Percentiles rank a stretch among this genome's conserved stretches.
phyloP scores from a whole-genome alignment of 176 grass and related monocot genomes.

The Aegilops speltoides region DNA sequence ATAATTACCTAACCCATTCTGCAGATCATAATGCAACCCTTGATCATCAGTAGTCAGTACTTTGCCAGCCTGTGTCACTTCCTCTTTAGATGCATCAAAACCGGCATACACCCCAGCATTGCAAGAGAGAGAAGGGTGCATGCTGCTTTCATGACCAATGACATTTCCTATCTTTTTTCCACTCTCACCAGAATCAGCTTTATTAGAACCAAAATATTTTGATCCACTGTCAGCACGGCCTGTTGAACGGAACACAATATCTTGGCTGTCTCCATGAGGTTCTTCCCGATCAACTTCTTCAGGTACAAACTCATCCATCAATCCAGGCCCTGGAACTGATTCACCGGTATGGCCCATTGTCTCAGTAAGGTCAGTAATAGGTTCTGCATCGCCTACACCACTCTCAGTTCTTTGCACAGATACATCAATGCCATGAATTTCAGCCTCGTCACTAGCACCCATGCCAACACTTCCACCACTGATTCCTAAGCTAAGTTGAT shows the following conservation, averaged over 20 bases:
- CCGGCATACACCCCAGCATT: slow-evolving; percentile 68
- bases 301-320: slow-evolving; percentile 82
- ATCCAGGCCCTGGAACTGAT: slow-evolving; percentile 77
- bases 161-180: slow-evolving; percentile 71
- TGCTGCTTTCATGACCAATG: slow-evolving; percentile 54
- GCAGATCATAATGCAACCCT: slow-evolving; percentile 58
- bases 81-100: slow-evolving; percentile 74
- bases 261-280: slow-evolving; percentile 85
- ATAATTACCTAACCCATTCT: slow-evolving; percentile 65
- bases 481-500: slow-evolving; percentile 84
- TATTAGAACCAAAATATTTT: slow-evolving; percentile 73
- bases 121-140: slow-evolving; percentile 87
- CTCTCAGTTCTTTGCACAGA: slow-evolving; percentile 87
- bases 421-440: slow-evolving; percentile 90
- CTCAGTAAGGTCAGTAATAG: slow-evolving; percentile 82
- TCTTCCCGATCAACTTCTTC: slow-evolving; percentile 64
- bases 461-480: slow-evolving; percentile 97
- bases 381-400: slow-evolving; percentile 85
- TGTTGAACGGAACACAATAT: slow-evolving; percentile 73
- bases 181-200: slow-evolving; percentile 97
- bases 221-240: slow-evolving; percentile 94
- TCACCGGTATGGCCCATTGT: slow-evolving; percentile 96
- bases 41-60: slow-evolving; percentile 38
- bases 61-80: slow-evolving; percentile 76
- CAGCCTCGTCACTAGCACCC: slow-evolving; percentile 96